Evolutionary conservation across 1,139 yeast genomes (phyloP).

Genomic region (Taphrina flavorubra): DNA sequence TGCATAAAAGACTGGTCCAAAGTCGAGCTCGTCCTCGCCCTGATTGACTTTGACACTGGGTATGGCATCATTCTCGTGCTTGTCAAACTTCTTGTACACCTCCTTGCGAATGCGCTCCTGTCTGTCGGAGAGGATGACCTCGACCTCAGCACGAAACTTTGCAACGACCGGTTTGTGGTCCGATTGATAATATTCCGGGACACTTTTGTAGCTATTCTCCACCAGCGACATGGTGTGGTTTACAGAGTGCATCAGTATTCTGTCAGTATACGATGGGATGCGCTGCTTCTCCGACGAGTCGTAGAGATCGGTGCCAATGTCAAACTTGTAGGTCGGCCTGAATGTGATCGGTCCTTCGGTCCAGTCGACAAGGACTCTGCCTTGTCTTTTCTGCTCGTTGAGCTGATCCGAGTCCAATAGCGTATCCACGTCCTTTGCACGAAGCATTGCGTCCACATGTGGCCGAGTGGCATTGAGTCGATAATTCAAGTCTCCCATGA

Average conservation of each 20-base stretch:
- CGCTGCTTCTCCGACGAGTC: slow-evolving; percentile 61
- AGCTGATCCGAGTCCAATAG: slow-evolving; percentile 67
- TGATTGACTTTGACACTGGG: slow-evolving; percentile 25
- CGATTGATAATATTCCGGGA: slow-evolving; percentile 57
- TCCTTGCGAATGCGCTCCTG: slow-evolving; percentile 21
- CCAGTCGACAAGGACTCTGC: slow-evolving; percentile 65
- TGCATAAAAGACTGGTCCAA: slow-evolving; percentile 12
- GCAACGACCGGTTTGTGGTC: slow-evolving; percentile 80
- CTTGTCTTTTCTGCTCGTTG: slow-evolving; percentile 59
- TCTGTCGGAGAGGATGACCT: slow-evolving; percentile 30
- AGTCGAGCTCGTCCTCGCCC: slow-evolving; percentile 30
- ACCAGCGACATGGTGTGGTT: not conserved
- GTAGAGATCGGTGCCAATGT: slow-evolving; percentile 48
- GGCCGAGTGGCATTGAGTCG: slow-evolving; percentile 59
- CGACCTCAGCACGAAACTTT: slow-evolving; percentile 51
- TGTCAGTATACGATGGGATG: slow-evolving; percentile 81
- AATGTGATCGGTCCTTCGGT: slow-evolving; percentile 68
- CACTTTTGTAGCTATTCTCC: slow-evolving; percentile 46
- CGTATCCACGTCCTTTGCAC: slow-evolving; percentile 56
- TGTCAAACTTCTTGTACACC: slow-evolving; percentile 23
- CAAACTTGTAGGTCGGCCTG: slow-evolving; percentile 74
- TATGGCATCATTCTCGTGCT: slow-evolving; percentile 40
- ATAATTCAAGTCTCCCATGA: slow-evolving; percentile 69
- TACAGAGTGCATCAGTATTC: slow-evolving; percentile 53
- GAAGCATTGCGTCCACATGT: slow-evolving; percentile 57